Evolutionary conservation across 1,284 basidiomycete genomes (phyloP).

Genomic region (Leccinum angustisporum): DNA sequence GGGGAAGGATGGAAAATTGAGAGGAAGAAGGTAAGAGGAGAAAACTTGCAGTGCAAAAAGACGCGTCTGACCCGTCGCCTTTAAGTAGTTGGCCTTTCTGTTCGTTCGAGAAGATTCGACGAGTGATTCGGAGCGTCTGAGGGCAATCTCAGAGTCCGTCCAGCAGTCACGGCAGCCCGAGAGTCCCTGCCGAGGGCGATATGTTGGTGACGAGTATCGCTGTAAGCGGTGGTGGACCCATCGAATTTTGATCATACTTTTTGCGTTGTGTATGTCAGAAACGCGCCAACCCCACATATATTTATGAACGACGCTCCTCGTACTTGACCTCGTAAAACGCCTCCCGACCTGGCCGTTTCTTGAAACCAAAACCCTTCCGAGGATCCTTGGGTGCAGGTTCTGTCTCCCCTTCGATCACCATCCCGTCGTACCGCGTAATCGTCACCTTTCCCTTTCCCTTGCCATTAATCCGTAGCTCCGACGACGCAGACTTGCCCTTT

Average conservation of each 20-base stretch:
- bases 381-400: conserved; percentile 55
- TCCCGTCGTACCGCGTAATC: conserved; percentile 56
- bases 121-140: conserved; percentile 25
- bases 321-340: conserved; percentile 55
- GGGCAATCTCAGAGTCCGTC: too few species aligned
- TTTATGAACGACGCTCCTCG: conserved; percentile 52
- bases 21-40: conserved; percentile 2
- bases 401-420: conserved; percentile 49
- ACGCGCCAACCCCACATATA: not conserved
- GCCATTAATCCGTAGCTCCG: conserved; percentile 51
- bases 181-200: conserved; percentile 36
- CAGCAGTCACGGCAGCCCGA: too few species aligned
- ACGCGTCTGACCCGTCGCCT: conserved; percentile 26
- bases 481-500: conserved; percentile 28
- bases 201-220: conserved; percentile 76
- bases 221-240: conserved; percentile 73
- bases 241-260: conserved; percentile 82
- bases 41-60: conserved; percentile 5
- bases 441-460: conserved; percentile 65
- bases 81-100: conserved; percentile 45
- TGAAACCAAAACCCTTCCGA: conserved; percentile 45
- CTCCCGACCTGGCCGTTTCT: conserved; percentile 41
- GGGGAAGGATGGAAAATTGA: not conserved
- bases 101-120: conserved; percentile 60
- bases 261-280: conserved; percentile 18